Percentiles rank a stretch among this genome's conserved stretches.
Conservation (phyloP, 148 eudicot genomes). For the Rhododendron griersonianum region DNA sequence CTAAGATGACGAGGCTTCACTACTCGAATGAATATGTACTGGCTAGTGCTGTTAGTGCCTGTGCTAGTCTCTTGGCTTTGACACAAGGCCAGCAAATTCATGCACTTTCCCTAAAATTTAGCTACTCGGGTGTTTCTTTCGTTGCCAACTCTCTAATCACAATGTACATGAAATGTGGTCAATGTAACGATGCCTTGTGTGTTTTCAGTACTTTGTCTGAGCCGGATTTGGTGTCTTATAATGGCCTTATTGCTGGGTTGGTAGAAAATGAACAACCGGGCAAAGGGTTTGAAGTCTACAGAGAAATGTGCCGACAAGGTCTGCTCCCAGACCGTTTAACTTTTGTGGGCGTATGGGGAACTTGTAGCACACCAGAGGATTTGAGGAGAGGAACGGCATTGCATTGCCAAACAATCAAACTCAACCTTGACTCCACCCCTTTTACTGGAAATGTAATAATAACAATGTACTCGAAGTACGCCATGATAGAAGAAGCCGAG, state of each 20-base stretch:
- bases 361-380: constrained; percentile 26
- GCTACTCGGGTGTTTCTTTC: constrained; percentile 24
- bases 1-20: constrained; percentile 18
- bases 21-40: constrained; percentile 42
- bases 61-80: constrained; percentile 30
- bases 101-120: constrained; percentile 32
- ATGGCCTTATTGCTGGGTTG: constrained; percentile 46
- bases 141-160: constrained; percentile 48
- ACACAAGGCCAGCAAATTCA: constrained; percentile 42
- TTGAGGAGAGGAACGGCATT: constrained; percentile 28
- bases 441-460: constrained; percentile 42
- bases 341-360: constrained; percentile 32
- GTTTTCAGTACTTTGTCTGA: constrained; percentile 15
- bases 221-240: constrained; percentile 38
- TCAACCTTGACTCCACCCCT: constrained; percentile 32
- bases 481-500: constrained; percentile 31
- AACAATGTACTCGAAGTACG: constrained; percentile 37
- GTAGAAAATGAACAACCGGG: constrained; percentile 37
- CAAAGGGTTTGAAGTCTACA: constrained; percentile 34
- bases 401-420: constrained; percentile 38
- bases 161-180: constrained; percentile 48
- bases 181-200: constrained; percentile 32
- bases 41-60: constrained; percentile 50
- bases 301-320: constrained; percentile 32
- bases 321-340: constrained; percentile 43